These are phyloP conservation scores for Schrenkiella parvula DNA, from an alignment of 345 rosid species.

Conservation along the genomic window DNA sequence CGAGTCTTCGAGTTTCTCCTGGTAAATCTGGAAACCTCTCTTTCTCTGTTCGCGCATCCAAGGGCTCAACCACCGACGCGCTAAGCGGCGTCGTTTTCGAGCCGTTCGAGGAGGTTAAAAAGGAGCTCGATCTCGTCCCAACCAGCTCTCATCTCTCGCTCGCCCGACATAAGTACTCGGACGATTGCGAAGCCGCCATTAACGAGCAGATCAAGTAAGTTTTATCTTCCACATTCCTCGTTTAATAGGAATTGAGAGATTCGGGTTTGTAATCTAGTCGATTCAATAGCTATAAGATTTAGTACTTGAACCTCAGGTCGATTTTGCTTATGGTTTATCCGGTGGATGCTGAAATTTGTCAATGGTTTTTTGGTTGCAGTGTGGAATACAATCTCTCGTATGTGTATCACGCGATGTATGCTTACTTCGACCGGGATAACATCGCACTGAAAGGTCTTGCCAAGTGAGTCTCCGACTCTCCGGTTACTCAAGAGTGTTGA, in stretches of 20 bases:
- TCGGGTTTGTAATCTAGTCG: background rate
- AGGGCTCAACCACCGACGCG: conserved; percentile 6
- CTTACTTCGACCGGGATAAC: conserved; percentile 88
- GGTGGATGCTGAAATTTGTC: background rate
- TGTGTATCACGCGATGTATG: conserved; percentile 86
- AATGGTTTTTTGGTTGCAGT: conserved; percentile 32
- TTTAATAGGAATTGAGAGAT: background rate
- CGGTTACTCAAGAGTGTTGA: background rate
- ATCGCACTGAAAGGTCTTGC: conserved; percentile 89
- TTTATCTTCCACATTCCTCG: background rate
- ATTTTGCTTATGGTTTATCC: background rate
- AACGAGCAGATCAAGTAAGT: conserved; percentile 91
- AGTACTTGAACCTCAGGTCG: background rate
- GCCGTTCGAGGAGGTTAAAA: conserved; percentile 91
- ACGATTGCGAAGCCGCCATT: conserved; percentile 73
- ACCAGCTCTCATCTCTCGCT: conserved; percentile 59
- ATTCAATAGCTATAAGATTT: conserved; percentile 14
- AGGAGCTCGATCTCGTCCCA: conserved; percentile 90
- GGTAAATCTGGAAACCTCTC: conserved; percentile 25
- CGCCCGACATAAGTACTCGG: conserved; percentile 68
- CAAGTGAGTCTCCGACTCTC: conserved; percentile 55
- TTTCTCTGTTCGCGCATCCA: conserved; percentile 25
- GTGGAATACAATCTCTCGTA: conserved; percentile 94
- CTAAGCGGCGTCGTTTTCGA: conserved; percentile 66
- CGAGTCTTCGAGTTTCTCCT: conserved; percentile 29